These are phyloP conservation scores for Angophora floribunda DNA, from an alignment of 345 rosid genomes.

Conservation along the genomic window DNA sequence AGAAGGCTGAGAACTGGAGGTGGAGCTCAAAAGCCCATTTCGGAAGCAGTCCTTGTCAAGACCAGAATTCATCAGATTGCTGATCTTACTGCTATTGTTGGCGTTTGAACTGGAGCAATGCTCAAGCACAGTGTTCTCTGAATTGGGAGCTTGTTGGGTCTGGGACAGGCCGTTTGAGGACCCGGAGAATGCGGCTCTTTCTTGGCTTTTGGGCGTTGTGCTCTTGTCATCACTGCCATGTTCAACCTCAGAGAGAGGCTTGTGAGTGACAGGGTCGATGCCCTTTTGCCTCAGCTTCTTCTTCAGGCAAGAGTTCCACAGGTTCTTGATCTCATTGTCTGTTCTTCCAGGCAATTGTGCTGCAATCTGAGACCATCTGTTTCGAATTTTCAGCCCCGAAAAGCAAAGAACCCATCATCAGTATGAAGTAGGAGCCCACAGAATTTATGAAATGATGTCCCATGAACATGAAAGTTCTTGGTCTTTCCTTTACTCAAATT, in stretches of 20 bases:
- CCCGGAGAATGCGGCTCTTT: not conserved
- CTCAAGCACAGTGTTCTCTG: not conserved
- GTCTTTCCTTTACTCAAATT: not conserved
- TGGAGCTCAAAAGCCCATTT: not conserved
- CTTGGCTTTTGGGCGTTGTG: not conserved
- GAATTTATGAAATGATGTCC: not conserved
- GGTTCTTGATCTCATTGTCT: constrained; percentile 60
- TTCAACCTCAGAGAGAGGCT: constrained; percentile 51
- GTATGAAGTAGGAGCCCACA: not conserved
- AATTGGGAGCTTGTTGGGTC: not conserved
- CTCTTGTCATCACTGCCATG: constrained; percentile 8
- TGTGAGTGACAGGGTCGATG: constrained; percentile 70
- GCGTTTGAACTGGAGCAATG: not conserved
- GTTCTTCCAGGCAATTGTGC: constrained; percentile 64
- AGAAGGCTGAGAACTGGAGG: not conserved
- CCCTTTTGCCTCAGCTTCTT: constrained; percentile 63
- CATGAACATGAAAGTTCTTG: not conserved
- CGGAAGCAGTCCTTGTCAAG: not conserved
- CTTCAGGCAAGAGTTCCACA: constrained; percentile 71
- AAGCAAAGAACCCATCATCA: not conserved
- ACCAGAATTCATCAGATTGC: not conserved
- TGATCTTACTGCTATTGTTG: not conserved
- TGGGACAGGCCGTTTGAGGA: not conserved
- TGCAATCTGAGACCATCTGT: constrained; percentile 79
- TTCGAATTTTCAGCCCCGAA: not conserved